These are phyloP conservation scores for Thelonectria rubi DNA, from an alignment of 2,329 filamentous ascomycete species.

Conservation along the genomic window DNA sequence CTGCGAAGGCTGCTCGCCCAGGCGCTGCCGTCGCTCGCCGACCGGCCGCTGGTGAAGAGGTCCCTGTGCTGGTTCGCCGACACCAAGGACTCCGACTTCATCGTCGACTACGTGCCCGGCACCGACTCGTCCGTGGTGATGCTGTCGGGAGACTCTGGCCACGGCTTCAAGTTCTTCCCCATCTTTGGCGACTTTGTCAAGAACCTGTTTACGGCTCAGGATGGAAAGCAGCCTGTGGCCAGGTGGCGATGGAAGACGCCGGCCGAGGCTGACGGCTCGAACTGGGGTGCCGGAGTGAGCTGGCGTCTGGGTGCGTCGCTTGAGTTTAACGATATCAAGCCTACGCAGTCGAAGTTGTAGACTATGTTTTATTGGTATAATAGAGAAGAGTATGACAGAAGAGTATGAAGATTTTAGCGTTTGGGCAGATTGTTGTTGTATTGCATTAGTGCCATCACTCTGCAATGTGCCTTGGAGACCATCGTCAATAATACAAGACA, in stretches of 20 bases:
- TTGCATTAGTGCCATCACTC: too few species aligned
- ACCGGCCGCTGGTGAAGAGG: conserved; percentile 64
- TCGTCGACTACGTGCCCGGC: conserved; percentile 66
- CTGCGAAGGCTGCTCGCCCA: conserved; percentile 60
- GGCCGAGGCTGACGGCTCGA: conserved; percentile 26
- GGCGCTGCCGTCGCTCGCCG: conserved; percentile 61
- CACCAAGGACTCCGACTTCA: conserved; percentile 66
- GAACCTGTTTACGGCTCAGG: conserved; percentile 54
- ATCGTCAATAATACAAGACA: too few species aligned
- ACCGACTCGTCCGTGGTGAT: conserved; percentile 58
- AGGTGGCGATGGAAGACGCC: conserved; percentile 63
- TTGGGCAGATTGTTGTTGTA: too few species aligned
- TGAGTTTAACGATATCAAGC: conserved; percentile 37
- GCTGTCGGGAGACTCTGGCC: conserved; percentile 66
- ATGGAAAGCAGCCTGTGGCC: conserved; percentile 50
- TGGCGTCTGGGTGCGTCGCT: conserved; percentile 49
- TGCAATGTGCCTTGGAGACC: too few species aligned
- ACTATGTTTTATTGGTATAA: too few species aligned
- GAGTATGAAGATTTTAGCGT: too few species aligned
- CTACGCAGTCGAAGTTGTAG: conserved; percentile 23
- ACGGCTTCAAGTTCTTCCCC: conserved; percentile 71
- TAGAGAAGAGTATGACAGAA: background rate
- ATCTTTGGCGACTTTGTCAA: conserved; percentile 65
- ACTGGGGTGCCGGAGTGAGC: conserved; percentile 47
- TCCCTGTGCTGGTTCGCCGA: conserved; percentile 73